Evolutionary conservation across 495 filamentous ascomycete genomes (phyloP).

Genomic region (Aspergillus cristatus): DNA sequence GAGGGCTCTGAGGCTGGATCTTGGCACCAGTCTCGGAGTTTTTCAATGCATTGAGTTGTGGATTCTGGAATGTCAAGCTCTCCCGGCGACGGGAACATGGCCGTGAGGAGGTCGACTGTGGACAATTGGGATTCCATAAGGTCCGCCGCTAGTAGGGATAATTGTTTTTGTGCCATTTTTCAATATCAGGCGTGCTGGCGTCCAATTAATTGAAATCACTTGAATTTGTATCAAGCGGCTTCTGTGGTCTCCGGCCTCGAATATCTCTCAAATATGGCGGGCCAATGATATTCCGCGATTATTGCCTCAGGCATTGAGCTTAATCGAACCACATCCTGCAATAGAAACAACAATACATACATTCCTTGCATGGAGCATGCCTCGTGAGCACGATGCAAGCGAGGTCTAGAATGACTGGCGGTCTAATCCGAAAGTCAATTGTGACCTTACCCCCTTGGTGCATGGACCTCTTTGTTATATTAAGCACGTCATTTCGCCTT

Average conservation of each 20-base stretch:
- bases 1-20: slow-evolving; percentile 7
- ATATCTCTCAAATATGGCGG: too few species aligned
- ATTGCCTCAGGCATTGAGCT: neutral
- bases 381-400: too few species aligned
- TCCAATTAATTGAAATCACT: too few species aligned
- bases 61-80: slow-evolving; percentile 28
- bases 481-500: slow-evolving; percentile 4
- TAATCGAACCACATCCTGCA: too few species aligned
- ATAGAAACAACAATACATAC: too few species aligned
- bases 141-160: slow-evolving; percentile 14
- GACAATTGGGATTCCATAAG: slow-evolving; percentile 29
- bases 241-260: too few species aligned
- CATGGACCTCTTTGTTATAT: neutral
- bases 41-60: slow-evolving; percentile 22
- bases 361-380: too few species aligned
- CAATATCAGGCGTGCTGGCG: neutral
- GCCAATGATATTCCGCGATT: too few species aligned
- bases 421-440: neutral
- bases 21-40: slow-evolving; percentile 24
- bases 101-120: slow-evolving; percentile 24
- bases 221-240: too few species aligned
- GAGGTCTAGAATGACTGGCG: too few species aligned
- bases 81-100: slow-evolving; percentile 28
- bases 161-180: slow-evolving; percentile 14
- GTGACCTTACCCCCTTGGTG: neutral